These are phyloP conservation scores for Narthecium ossifragum DNA, from an alignment of 106 monocot species.

Conservation along the genomic window DNA sequence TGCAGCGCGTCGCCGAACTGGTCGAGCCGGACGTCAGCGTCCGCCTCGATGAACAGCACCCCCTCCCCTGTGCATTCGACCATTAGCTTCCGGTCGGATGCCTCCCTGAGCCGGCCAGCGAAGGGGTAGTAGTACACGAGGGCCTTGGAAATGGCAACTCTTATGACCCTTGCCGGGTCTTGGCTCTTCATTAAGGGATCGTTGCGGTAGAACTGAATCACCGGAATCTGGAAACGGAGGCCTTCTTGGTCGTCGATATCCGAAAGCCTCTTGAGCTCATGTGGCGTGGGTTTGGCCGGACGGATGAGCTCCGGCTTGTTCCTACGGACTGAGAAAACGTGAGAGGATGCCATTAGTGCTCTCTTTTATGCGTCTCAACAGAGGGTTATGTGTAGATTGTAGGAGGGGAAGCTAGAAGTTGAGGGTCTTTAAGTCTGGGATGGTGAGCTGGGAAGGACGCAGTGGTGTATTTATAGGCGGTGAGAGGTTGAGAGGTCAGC, in stretches of 20 bases:
- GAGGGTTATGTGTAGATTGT: too few species aligned
- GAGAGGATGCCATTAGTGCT: not conserved
- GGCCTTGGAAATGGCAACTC: constrained; percentile 24
- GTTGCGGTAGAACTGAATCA: constrained; percentile 10
- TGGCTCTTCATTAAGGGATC: not conserved
- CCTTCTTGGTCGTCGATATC: constrained; percentile 47
- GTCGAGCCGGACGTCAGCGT: constrained; percentile 17
- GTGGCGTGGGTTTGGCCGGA: constrained; percentile 30
- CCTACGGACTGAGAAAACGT: constrained; percentile 20
- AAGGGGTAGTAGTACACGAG: constrained; percentile 45
- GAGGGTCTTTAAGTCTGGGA: too few species aligned
- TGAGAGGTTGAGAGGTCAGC: not conserved
- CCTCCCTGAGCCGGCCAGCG: constrained; percentile 28
- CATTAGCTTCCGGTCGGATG: constrained; percentile 16
- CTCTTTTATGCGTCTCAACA: too few species aligned
- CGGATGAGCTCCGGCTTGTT: constrained; percentile 21
- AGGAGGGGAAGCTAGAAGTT: too few species aligned
- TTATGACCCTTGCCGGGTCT: constrained; percentile 28
- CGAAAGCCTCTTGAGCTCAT: constrained; percentile 28
- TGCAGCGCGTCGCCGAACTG: constrained; percentile 11
- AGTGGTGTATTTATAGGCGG: not conserved
- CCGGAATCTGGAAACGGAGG: constrained; percentile 28
- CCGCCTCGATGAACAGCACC: constrained; percentile 39
- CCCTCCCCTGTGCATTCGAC: constrained; percentile 50
- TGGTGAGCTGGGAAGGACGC: too few species aligned